phyloP scores from a whole-genome alignment of 2,329 filamentous ascomycete genomes.

The Phoma sp. region DNA sequence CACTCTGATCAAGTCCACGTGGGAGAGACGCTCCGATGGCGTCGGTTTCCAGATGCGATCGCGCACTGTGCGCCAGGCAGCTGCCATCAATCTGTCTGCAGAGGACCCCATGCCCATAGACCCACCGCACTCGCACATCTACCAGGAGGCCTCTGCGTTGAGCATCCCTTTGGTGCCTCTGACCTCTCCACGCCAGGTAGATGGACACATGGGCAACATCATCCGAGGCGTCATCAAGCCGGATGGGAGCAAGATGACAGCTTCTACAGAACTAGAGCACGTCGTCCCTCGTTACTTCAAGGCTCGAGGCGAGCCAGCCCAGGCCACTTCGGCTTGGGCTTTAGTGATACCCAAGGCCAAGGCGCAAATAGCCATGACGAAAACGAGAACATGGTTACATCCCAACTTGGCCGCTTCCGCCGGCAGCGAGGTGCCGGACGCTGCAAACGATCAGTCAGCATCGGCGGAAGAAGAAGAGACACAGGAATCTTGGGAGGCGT shows the following conservation, averaged over 20 bases:
- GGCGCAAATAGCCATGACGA: not conserved
- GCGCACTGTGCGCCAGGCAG: not conserved
- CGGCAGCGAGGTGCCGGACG: not conserved
- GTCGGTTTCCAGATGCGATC: not conserved
- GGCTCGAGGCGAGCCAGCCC: slow-evolving; percentile 46
- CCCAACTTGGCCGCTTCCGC: not conserved
- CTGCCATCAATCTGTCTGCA: slow-evolving; percentile 5
- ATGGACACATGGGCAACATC: slow-evolving; percentile 78
- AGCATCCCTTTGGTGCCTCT: slow-evolving; percentile 66
- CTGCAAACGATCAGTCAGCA: not conserved
- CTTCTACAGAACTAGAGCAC: slow-evolving; percentile 74
- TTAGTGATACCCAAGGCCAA: slow-evolving; percentile 64
- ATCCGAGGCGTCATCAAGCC: slow-evolving; percentile 66
- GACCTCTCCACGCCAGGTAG: slow-evolving; percentile 67
- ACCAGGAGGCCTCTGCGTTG: slow-evolving; percentile 26
- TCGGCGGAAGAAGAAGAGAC: not conserved
- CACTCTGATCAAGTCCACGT: slow-evolving; percentile 36
- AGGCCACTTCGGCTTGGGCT: slow-evolving; percentile 74
- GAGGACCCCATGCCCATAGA: not conserved
- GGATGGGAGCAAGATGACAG: slow-evolving; percentile 58
- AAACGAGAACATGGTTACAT: not conserved
- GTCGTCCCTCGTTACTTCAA: slow-evolving; percentile 67
- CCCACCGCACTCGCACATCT: not conserved
- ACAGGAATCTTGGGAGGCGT: not conserved
- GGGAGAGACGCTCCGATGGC: slow-evolving; percentile 19